phyloP scores from a whole-genome alignment of 2,329 filamentous ascomycete species.

The Ascochyta clinopodiicola region DNA sequence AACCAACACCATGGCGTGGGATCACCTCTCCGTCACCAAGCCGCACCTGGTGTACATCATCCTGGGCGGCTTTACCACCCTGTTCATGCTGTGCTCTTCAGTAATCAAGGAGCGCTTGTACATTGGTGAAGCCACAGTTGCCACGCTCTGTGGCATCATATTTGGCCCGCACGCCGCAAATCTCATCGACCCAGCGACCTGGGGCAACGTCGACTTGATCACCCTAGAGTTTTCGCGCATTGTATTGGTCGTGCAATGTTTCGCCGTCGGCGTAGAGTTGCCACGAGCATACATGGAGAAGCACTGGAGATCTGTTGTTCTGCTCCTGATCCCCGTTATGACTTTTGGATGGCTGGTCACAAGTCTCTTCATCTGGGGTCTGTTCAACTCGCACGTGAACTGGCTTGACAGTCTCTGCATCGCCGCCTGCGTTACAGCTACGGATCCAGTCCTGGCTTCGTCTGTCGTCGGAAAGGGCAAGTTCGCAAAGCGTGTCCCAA shows the following conservation, averaged over 20 bases:
- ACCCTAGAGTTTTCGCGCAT: conserved; percentile 90
- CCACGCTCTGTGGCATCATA: conserved; percentile 85
- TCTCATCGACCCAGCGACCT: conserved; percentile 74
- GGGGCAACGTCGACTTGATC: conserved; percentile 85
- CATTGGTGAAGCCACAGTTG: conserved; percentile 97
- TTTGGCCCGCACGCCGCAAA: conserved; percentile 86
- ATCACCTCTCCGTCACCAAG: conserved; percentile 84
- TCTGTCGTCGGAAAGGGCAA: conserved; percentile 99
- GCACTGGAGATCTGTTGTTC: conserved; percentile 91
- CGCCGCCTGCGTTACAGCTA: conserved; percentile 94
- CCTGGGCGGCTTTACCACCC: conserved; percentile 91
- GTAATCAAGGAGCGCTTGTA: conserved; percentile 98
- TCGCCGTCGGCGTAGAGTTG: conserved; percentile 88
- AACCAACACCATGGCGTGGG: conserved; percentile 70
- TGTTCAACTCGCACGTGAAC: conserved; percentile 73
- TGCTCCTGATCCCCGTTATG: conserved; percentile 94
- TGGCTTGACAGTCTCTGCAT: conserved; percentile 91
- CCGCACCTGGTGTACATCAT: conserved; percentile 99
- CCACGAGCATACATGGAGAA: conserved; percentile 96
- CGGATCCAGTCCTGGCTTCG: conserved; percentile 93
- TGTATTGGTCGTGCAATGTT: conserved; percentile 90
- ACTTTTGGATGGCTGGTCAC: conserved; percentile 93
- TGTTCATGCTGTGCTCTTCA: conserved; percentile 98
- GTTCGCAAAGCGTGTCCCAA: conserved; percentile 95
- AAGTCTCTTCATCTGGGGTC: conserved; percentile 93